Conservation (phyloP, 306 rosid genomes). For the Myrica gale region DNA sequence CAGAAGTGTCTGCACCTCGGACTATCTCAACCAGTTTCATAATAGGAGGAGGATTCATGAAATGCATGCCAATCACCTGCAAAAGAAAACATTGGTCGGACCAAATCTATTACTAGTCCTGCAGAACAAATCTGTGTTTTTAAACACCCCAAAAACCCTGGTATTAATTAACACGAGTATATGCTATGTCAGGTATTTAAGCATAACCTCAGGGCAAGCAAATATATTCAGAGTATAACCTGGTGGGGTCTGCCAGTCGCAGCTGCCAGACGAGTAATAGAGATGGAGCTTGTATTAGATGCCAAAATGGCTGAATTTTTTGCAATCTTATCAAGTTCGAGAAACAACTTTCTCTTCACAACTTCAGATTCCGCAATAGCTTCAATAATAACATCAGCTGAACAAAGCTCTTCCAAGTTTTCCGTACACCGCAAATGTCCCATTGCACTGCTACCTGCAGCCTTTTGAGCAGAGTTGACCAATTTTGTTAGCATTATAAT, state of each 20-base stretch:
- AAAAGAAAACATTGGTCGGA: conserved; percentile 17
- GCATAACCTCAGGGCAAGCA: conserved; percentile 8
- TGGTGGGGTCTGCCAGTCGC: conserved; percentile 63
- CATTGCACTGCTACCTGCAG: conserved; percentile 39
- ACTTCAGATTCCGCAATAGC: conserved; percentile 89
- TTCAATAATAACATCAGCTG: conserved; percentile 71
- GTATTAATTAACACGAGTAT: not conserved
- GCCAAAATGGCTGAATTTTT: conserved; percentile 75
- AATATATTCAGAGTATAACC: conserved; percentile 38
- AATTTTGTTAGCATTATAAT: not conserved
- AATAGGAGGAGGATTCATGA: conserved; percentile 91
- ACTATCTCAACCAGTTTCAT: conserved; percentile 90
- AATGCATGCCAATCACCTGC: conserved; percentile 97
- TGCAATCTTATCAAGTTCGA: conserved; percentile 56
- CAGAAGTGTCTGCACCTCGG: conserved; percentile 78
- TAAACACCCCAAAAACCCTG: not conserved
- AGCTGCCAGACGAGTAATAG: conserved; percentile 80
- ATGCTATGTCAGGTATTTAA: not conserved
- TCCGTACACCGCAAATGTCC: conserved; percentile 49
- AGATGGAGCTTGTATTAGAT: conserved; percentile 92
- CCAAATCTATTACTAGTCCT: not conserved
- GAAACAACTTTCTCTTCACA: conserved; percentile 60
- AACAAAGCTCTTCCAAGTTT: conserved; percentile 54
- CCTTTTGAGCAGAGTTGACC: conserved; percentile 27
- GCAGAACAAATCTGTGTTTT: not conserved